A percentile compares a stretch with the other conserved stretches of the same genome.
Evolutionary conservation across 768 basidiomycete species (phyloP).

Genomic region (Leccinum barrowsii): DNA sequence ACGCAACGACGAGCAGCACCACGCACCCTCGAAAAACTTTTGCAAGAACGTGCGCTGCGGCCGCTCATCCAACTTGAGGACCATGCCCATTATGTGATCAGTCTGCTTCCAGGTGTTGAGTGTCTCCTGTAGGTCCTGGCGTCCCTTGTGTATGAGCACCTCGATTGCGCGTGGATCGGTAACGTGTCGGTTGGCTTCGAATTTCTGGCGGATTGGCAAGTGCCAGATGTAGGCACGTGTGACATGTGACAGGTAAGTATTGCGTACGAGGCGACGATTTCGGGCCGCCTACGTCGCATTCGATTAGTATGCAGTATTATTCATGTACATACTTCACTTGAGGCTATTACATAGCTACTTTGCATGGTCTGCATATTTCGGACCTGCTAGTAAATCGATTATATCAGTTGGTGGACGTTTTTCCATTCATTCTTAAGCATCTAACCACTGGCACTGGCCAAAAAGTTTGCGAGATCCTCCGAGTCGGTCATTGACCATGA

Average conservation of each 20-base stretch:
- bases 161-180: constrained; percentile 82
- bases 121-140: constrained; percentile 90
- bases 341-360: too few species aligned
- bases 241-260: constrained; percentile 47
- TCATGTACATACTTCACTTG: too few species aligned
- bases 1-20: neutral
- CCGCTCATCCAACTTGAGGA: constrained; percentile 49
- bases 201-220: constrained; percentile 70
- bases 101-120: constrained; percentile 92
- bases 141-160: constrained; percentile 76
- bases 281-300: constrained; percentile 69
- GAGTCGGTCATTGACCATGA: too few species aligned
- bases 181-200: constrained; percentile 82
- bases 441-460: too few species aligned
- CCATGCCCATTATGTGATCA: constrained; percentile 72
- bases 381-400: too few species aligned
- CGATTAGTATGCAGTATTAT: too few species aligned
- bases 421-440: too few species aligned
- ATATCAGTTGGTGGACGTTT: too few species aligned
- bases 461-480: too few species aligned
- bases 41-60: constrained; percentile 65
- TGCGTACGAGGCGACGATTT: constrained; percentile 79
- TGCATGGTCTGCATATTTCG: too few species aligned
- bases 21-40: constrained; percentile 80
- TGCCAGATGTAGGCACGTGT: constrained; percentile 76